These are phyloP conservation scores for Echinosophora koreensis DNA, from an alignment of 306 rosid genomes.

Conservation along the genomic window DNA sequence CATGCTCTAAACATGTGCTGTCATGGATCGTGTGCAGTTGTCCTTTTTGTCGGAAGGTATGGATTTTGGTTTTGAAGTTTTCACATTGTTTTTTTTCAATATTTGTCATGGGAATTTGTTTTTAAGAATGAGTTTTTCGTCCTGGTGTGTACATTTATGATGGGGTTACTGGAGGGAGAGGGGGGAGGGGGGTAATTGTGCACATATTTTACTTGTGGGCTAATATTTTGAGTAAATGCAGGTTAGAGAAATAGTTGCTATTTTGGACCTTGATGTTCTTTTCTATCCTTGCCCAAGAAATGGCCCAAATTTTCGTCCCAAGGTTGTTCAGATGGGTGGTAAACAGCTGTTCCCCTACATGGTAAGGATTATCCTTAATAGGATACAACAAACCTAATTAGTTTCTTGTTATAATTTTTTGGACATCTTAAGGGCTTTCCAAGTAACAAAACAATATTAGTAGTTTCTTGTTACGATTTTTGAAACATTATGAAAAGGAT, in stretches of 20 bases:
- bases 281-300: conserved; percentile 95
- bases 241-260: conserved; percentile 95
- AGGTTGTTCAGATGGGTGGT: conserved; percentile 90
- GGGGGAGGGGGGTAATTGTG: too few species aligned
- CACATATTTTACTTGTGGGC: too few species aligned
- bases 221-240: conserved; percentile 51
- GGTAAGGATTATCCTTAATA: conserved; percentile 61
- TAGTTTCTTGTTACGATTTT: conserved; percentile 28
- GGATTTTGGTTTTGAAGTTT: conserved; percentile 22
- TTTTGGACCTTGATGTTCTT: conserved; percentile 93
- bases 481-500: neutral
- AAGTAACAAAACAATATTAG: conserved; percentile 1
- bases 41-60: conserved; percentile 99
- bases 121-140: neutral
- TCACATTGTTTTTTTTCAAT: conserved; percentile 9
- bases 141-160: neutral
- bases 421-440: too few species aligned
- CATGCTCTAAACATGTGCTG: conserved; percentile 39
- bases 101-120: neutral
- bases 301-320: conserved; percentile 89
- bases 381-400: too few species aligned
- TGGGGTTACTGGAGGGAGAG: neutral
- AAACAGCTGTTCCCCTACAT: conserved; percentile 94
- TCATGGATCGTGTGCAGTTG: conserved; percentile 67
- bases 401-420: too few species aligned